phyloP scores from a whole-genome alignment of 441 rosid species.

The Dalechampia spathulata region DNA sequence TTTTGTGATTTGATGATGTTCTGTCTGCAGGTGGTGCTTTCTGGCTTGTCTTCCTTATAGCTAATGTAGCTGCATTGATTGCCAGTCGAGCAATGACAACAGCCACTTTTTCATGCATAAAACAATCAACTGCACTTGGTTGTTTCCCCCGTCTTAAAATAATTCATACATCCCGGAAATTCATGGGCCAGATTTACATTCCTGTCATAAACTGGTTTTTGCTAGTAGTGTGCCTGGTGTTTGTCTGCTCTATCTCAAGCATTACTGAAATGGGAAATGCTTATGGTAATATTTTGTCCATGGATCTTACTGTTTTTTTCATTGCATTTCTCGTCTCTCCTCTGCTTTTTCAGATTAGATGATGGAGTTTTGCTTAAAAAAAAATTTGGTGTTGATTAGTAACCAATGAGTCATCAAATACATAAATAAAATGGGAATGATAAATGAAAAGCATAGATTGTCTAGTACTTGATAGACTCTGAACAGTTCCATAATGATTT shows the following conservation, averaged over 20 bases:
- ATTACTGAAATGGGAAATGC: slow-evolving; percentile 93
- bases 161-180: slow-evolving; percentile 91
- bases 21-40: slow-evolving; percentile 55
- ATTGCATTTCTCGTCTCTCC: not conserved
- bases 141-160: slow-evolving; percentile 98
- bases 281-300: slow-evolving; percentile 55
- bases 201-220: slow-evolving; percentile 98
- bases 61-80: slow-evolving; percentile 87
- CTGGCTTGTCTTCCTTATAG: slow-evolving; percentile 80
- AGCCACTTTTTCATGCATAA: slow-evolving; percentile 95
- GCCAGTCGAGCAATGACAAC: slow-evolving; percentile 97
- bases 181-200: slow-evolving; percentile 98
- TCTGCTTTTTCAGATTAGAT: not conserved
- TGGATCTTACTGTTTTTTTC: slow-evolving; percentile 1
- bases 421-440: not conserved
- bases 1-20: slow-evolving; percentile 3
- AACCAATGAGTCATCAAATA: too few relatives aligned
- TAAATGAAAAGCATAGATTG: not conserved
- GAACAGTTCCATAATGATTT: not conserved
- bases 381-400: not conserved
- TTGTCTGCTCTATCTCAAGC: slow-evolving; percentile 75
- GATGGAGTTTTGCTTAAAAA: not conserved
- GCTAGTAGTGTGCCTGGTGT: slow-evolving; percentile 70
- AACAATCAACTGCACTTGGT: slow-evolving; percentile 92
- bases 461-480: not conserved